Percentiles rank a stretch among this genome's conserved stretches.
Evolutionary conservation across 495 filamentous ascomycete genomes (phyloP).

Genomic region (Aspergillus incahuasiensis): DNA sequence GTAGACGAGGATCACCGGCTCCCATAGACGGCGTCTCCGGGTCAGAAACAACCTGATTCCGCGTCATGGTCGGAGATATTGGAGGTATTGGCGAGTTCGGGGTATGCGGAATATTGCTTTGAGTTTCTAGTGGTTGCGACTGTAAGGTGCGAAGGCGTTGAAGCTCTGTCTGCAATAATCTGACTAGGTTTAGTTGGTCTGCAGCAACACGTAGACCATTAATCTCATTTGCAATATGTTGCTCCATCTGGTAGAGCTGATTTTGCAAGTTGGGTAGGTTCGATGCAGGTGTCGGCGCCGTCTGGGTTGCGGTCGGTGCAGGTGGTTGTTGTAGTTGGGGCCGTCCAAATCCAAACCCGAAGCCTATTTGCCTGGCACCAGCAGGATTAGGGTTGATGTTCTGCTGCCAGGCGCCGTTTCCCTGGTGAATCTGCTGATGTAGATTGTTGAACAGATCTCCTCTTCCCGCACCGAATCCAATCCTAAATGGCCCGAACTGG

Average conservation of each 20-base stretch:
- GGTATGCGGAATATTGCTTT: conserved; percentile 14
- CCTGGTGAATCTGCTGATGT: conserved; percentile 45
- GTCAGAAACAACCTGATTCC: conserved; percentile 31
- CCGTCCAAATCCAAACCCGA: conserved; percentile 43
- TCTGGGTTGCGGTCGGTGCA: conserved; percentile 15
- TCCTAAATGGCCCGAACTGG: conserved; percentile 54
- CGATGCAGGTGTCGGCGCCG: conserved; percentile 13
- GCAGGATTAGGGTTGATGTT: conserved; percentile 29
- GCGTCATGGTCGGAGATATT: conserved; percentile 19
- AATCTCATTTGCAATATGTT: conserved; percentile 63
- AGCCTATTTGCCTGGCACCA: conserved; percentile 36
- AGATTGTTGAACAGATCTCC: conserved; percentile 51
- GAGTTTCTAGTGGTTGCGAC: conserved; percentile 22
- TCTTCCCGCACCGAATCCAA: conserved; percentile 54
- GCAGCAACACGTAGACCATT: conserved; percentile 47
- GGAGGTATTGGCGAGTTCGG: conserved; percentile 20
- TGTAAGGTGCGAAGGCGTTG: conserved; percentile 52
- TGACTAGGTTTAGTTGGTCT: conserved; percentile 53
- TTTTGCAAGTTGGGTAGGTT: conserved; percentile 38
- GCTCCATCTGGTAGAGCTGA: conserved; percentile 60
- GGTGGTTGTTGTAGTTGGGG: conserved; percentile 28
- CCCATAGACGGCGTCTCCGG: conserved; percentile 44
- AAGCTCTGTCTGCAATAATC: conserved; percentile 59
- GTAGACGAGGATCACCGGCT: conserved; percentile 63
- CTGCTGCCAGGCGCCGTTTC: conserved; percentile 31